These are phyloP conservation scores for Russula vinacea DNA, from an alignment of 768 basidiomycete genomes.

Conservation along the genomic window DNA sequence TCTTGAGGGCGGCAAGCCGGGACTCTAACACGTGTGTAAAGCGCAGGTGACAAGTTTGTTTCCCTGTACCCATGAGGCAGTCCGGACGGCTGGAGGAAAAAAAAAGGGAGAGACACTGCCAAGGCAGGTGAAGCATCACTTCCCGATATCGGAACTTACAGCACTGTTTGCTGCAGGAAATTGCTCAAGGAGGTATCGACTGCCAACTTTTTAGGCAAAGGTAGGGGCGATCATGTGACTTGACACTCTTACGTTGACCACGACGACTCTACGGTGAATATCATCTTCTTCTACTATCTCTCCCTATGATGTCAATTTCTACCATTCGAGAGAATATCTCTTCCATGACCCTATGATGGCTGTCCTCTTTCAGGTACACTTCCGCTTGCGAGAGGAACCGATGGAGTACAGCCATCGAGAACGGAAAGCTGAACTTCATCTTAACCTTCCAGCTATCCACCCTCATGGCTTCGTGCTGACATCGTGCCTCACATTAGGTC, in stretches of 20 bases:
- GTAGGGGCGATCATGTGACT: background rate
- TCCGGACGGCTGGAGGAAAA: background rate
- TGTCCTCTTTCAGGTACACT: constrained; percentile 18
- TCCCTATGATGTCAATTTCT: constrained; percentile 15
- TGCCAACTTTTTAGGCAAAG: background rate
- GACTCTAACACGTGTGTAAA: constrained; percentile 25
- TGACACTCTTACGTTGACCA: background rate
- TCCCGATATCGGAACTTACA: background rate
- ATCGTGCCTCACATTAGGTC: constrained; percentile 2
- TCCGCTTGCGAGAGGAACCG: constrained; percentile 19
- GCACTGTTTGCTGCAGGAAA: background rate
- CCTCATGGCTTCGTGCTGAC: background rate
- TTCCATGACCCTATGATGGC: constrained; percentile 17
- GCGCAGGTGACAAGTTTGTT: constrained; percentile 20
- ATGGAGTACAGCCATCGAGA: constrained; percentile 12
- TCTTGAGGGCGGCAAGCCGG: constrained; percentile 3
- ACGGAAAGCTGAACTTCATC: constrained; percentile 22
- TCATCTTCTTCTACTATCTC: background rate
- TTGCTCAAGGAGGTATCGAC: background rate
- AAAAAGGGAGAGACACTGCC: background rate
- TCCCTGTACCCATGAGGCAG: constrained; percentile 24
- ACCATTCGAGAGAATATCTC: constrained; percentile 1
- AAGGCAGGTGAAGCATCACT: background rate
- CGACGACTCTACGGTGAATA: background rate
- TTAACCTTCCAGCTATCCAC: background rate